Evolutionary conservation across 1,284 basidiomycete species (phyloP).

Genomic region (Irpex lacteus): DNA sequence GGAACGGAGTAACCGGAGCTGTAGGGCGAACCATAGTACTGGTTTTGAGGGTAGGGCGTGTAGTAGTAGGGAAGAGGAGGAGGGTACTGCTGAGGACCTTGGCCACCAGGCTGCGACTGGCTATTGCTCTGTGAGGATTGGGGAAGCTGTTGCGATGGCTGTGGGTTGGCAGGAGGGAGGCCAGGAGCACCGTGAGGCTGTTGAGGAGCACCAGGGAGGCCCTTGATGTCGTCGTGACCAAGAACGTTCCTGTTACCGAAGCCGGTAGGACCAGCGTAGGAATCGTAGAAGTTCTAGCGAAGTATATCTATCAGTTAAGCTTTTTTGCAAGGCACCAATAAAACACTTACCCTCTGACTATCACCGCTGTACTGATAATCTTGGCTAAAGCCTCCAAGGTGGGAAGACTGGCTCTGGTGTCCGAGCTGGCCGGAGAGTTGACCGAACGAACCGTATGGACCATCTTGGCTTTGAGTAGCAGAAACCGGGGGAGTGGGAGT

Average conservation of each 20-base stretch:
- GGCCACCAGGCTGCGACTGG: constrained; percentile 56
- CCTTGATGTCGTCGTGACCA: constrained; percentile 70
- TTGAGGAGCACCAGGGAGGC: constrained; percentile 56
- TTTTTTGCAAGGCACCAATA: neutral
- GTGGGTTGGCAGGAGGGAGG: constrained; percentile 48
- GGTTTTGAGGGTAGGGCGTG: constrained; percentile 63
- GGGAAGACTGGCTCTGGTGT: constrained; percentile 51
- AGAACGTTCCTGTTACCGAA: constrained; percentile 63
- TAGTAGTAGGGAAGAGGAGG: constrained; percentile 65
- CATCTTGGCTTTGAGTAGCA: constrained; percentile 61
- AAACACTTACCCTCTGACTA: constrained; percentile 51
- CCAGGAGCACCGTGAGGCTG: constrained; percentile 42
- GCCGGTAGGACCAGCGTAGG: constrained; percentile 51
- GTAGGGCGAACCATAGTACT: constrained; percentile 72
- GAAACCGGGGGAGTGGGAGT: constrained; percentile 61
- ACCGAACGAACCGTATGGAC: constrained; percentile 63
- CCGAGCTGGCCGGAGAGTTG: constrained; percentile 45
- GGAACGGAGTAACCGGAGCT: constrained; percentile 66
- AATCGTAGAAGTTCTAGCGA: constrained; percentile 68
- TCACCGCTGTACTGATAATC: constrained; percentile 65
- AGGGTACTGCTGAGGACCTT: constrained; percentile 64
- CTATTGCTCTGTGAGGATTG: constrained; percentile 37
- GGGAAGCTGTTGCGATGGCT: constrained; percentile 53
- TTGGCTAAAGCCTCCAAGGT: constrained; percentile 55
- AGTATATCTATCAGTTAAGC: constrained; percentile 17